These are phyloP conservation scores for Lepidium didymum DNA, from an alignment of 345 rosid species.

Conservation along the genomic window DNA sequence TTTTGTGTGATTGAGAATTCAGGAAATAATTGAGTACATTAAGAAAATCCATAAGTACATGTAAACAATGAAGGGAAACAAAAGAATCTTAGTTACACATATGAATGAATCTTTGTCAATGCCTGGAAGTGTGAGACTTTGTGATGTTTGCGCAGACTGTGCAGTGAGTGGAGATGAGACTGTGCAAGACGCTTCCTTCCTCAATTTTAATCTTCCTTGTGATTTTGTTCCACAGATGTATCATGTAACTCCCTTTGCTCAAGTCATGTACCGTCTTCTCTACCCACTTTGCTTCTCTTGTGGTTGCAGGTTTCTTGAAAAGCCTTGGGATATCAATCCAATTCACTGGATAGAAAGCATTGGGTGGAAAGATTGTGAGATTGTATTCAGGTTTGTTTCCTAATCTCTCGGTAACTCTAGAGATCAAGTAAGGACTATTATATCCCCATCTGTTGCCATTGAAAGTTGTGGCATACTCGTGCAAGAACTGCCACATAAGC, in stretches of 20 bases:
- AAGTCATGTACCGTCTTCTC: constrained; percentile 26
- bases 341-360: constrained; percentile 59
- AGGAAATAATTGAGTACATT: neutral
- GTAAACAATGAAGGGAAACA: neutral
- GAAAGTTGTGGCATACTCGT: constrained; percentile 57
- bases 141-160: constrained; percentile 33
- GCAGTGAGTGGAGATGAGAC: constrained; percentile 41
- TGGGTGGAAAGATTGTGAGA: constrained; percentile 39
- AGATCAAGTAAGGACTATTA: constrained; percentile 64
- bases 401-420: constrained; percentile 48
- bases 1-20: neutral
- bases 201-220: constrained; percentile 36
- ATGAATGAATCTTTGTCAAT: constrained; percentile 6
- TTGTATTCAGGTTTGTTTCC: constrained; percentile 31
- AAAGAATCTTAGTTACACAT: neutral
- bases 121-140: constrained; percentile 9
- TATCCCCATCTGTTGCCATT: constrained; percentile 71
- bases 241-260: constrained; percentile 26
- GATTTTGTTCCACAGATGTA: constrained; percentile 55
- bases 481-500: constrained; percentile 45
- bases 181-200: constrained; percentile 42
- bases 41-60: neutral
- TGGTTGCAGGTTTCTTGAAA: constrained; percentile 46
- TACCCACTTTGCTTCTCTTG: constrained; percentile 35
- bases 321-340: constrained; percentile 48